Percentiles rank a stretch among this genome's conserved stretches.
Conservation (phyloP, 805 yeast species). For the Teunomyces atbi region DNA sequence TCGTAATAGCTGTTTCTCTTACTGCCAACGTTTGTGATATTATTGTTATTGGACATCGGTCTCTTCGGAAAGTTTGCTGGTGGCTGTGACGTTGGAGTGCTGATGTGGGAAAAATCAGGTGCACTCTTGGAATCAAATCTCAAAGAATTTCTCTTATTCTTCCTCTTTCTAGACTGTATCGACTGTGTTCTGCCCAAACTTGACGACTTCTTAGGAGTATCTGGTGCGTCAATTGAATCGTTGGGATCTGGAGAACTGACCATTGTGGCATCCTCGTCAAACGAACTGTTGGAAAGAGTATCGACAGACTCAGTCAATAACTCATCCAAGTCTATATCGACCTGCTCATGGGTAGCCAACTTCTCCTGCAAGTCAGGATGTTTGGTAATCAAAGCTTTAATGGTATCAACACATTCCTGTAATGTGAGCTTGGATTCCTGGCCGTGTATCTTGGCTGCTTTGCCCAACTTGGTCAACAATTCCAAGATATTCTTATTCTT, state of each 20-base stretch:
- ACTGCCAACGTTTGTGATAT: constrained; percentile 1
- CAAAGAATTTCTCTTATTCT: constrained; percentile 34
- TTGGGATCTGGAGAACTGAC: constrained; percentile 15
- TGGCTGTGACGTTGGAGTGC: constrained; percentile 18
- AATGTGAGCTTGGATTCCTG: constrained; percentile 45
- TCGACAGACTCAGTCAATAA: constrained; percentile 33
- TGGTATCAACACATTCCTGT: constrained; percentile 45
- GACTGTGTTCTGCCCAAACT: constrained; percentile 7
- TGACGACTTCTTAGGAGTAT: neutral
- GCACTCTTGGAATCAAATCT: constrained; percentile 25
- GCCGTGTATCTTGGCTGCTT: constrained; percentile 48
- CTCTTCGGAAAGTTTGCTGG: constrained; percentile 20
- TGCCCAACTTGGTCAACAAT: constrained; percentile 43
- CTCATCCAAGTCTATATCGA: constrained; percentile 33
- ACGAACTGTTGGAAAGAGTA: constrained; percentile 27
- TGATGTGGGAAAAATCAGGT: constrained; percentile 16
- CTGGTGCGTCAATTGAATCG: constrained; percentile 6
- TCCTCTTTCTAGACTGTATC: constrained; percentile 24
- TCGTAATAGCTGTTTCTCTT: constrained; percentile 10
- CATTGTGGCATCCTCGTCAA: constrained; percentile 34
- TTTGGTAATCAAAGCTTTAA: constrained; percentile 37
- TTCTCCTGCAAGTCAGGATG: constrained; percentile 35
- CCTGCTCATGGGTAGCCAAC: constrained; percentile 24
- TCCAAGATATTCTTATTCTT: constrained; percentile 46
- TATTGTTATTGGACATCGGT: constrained; percentile 11